Conservation (phyloP, 768 basidiomycete genomes). For the Lyophyllum shimeji region DNA sequence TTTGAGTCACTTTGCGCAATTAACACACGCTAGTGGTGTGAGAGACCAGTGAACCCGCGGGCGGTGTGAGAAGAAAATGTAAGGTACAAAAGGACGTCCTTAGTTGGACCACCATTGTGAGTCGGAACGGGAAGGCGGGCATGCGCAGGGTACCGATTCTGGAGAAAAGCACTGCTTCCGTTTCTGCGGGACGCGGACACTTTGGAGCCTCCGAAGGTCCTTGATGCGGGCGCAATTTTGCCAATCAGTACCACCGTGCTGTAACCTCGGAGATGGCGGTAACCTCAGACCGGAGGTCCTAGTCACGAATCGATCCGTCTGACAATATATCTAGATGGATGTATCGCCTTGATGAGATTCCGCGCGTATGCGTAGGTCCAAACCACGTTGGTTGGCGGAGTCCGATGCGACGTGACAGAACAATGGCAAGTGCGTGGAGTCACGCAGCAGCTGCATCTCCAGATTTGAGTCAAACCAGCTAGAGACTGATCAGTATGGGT, state of each 20-base stretch:
- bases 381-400: background rate
- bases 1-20: background rate
- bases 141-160: background rate
- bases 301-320: background rate
- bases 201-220: too few relatives aligned
- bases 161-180: background rate
- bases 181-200: too few relatives aligned
- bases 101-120: background rate
- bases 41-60: background rate
- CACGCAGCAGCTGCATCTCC: background rate
- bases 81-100: background rate
- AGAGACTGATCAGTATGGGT: background rate
- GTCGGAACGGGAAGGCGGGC: background rate
- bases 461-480: constrained; percentile 3
- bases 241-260: background rate
- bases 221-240: background rate
- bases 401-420: constrained; percentile 12
- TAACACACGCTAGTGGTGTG: background rate
- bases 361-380: background rate
- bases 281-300: background rate
- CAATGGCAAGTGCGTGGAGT: constrained; percentile 13
- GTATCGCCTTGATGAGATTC: constrained; percentile 4
- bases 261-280: background rate
- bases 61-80: background rate
- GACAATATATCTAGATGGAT: background rate